Percentiles rank a stretch among this genome's conserved stretches.
Conservation (phyloP, 306 rosid genomes). For the Dryas drummondii region DNA sequence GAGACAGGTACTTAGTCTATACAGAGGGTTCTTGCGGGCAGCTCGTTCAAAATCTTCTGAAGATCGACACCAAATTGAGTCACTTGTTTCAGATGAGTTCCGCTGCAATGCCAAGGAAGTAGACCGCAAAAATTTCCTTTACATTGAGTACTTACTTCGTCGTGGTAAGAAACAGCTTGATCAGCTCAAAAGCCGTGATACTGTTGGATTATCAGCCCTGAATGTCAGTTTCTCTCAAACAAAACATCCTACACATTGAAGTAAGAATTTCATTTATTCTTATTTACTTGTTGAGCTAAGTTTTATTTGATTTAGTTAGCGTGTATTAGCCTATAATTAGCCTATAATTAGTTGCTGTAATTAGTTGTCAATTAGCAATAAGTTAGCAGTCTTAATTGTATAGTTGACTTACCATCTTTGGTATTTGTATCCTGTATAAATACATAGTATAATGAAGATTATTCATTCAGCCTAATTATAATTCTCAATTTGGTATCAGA, state of each 20-base stretch:
- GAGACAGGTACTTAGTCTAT: slow-evolving; percentile 73
- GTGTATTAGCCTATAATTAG: too few relatives aligned
- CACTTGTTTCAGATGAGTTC: slow-evolving; percentile 61
- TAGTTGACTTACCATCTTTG: too few relatives aligned
- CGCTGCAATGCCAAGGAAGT: slow-evolving; percentile 55
- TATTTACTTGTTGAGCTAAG: neutral
- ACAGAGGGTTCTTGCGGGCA: slow-evolving; percentile 74
- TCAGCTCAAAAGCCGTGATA: slow-evolving; percentile 66
- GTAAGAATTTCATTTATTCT: neutral
- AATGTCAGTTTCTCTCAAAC: slow-evolving; percentile 31
- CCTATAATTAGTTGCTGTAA: too few relatives aligned
- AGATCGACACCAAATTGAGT: slow-evolving; percentile 61
- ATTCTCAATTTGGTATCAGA: too few relatives aligned
- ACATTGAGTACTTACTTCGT: slow-evolving; percentile 82
- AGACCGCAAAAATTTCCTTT: slow-evolving; percentile 66
- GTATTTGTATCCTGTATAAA: too few relatives aligned
- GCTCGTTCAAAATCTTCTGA: slow-evolving; percentile 62
- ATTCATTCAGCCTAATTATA: too few relatives aligned
- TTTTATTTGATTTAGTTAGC: too few relatives aligned
- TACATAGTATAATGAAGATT: too few relatives aligned
- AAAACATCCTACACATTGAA: slow-evolving; percentile 25
- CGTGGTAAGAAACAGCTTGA: slow-evolving; percentile 78
- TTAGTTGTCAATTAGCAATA: too few relatives aligned
- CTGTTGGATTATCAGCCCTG: slow-evolving; percentile 54
- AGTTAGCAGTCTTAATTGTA: too few relatives aligned